Base-by-base conservation (phyloP, 2,329 filamentous ascomycete genomes). In the Fusarium heterosporum region DNA sequence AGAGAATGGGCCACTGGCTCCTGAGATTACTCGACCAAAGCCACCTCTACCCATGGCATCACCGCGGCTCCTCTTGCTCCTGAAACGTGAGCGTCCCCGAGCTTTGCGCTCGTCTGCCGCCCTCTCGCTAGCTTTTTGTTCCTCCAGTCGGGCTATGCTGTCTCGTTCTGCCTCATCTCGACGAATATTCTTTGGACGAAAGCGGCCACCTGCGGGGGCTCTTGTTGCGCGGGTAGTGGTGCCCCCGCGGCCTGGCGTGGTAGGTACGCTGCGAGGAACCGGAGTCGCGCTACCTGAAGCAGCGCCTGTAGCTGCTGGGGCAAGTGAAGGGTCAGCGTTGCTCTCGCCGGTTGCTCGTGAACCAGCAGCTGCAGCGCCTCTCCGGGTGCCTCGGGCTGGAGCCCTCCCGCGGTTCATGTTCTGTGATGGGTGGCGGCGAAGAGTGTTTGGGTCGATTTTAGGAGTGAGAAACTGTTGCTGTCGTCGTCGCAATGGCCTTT, bases 151-250 rank as follows among this genome's bases (percentile, higher is more conserved):
- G 43, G 83, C 83, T 11, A 85, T 73, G 49, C 69, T 79, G 52
- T 83, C 81, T 71, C 83, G 77, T 50, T 84, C 82, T 8, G 80
- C 79, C 55, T 84, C 83, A 74, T 85, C 82, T 79, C 83, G 77
- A 52, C 83, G 79, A 46, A 84, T 72, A 59, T 81, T 82, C 66
- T 80, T 84, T 29, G 83, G 83, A 50, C 79, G 79, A 51, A 85
- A 84, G 36, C 83, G 78, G 38, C 77, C 78, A 11, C 73, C 61
- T 19, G 74, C 72, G n/a, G 77, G 72, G 17, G 77, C 78, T 28
- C 78, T 71, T 14, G 79, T 74, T 11, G 76, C 76, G 36, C 77
- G 74, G 6, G 79, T 71, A 7, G 78, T 73, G 34, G 76, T 68
- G 9, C 75, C 76, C 22, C 77, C 77, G 3, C 78, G 72, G 16